phyloP scores from a whole-genome alignment of 805 yeast species.

The Candida broadrunensis region DNA sequence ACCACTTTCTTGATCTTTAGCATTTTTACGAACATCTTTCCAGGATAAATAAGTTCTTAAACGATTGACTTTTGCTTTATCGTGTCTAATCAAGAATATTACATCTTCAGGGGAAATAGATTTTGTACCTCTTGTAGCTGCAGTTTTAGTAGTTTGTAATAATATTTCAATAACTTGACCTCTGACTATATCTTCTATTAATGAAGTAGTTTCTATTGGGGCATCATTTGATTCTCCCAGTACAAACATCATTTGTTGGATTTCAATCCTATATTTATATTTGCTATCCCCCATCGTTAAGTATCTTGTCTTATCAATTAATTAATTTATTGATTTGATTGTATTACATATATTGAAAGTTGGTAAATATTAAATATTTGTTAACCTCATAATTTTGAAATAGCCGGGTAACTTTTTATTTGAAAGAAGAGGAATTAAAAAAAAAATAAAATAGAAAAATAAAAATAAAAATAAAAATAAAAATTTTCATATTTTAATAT shows the following conservation, averaged over 20 bases:
- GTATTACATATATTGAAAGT: not conserved
- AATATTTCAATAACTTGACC: slow-evolving; percentile 90
- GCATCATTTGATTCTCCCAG: slow-evolving; percentile 94
- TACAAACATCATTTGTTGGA: slow-evolving; percentile 98
- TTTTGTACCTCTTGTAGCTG: slow-evolving; percentile 75
- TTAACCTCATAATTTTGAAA: not conserved
- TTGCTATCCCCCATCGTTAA: slow-evolving; percentile 31
- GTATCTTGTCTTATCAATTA: no score
- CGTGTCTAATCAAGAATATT: slow-evolving; percentile 87
- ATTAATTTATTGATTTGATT: not conserved
- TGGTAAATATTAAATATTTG: not conserved
- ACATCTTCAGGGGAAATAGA: slow-evolving; percentile 90
- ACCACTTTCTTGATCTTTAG: slow-evolving; percentile 55
- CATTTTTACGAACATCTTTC: slow-evolving; percentile 92
- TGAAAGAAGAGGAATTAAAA: not conserved
- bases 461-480: no score
- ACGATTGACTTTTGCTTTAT: slow-evolving; percentile 89
- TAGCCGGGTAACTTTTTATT: not conserved
- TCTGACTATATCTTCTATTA: slow-evolving; percentile 91
- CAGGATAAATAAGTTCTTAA: slow-evolving; percentile 88
- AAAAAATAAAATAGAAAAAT: no score
- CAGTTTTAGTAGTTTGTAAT: slow-evolving; percentile 72
- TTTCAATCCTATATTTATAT: slow-evolving; percentile 83
- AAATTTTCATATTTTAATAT: no score
- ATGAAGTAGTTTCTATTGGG: slow-evolving; percentile 84